phyloP scores from a whole-genome alignment of 192 early-diverging fungal species.

The Chytriomyces confervae region DNA sequence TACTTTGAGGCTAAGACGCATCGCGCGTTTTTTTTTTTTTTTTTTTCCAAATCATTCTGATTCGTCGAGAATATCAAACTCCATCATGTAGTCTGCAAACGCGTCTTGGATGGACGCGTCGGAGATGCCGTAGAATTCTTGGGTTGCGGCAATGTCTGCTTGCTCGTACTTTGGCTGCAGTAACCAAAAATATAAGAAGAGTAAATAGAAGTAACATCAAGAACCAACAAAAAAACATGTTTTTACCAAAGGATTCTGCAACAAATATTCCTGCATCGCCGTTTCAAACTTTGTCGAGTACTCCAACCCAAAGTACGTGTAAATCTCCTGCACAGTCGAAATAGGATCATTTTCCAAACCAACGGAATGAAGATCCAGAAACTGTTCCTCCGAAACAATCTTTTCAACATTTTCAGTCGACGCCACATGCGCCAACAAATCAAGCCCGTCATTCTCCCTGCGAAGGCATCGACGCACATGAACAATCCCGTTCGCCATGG shows the following conservation, averaged over 20 bases:
- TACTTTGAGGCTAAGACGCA: too few species aligned
- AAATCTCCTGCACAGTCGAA: background rate
- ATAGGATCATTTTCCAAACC: background rate
- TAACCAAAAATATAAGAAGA: background rate
- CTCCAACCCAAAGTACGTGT: background rate
- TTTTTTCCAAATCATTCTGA: background rate
- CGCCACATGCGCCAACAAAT: background rate
- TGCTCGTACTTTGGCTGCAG: background rate
- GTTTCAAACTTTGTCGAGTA: background rate
- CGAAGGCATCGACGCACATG: background rate
- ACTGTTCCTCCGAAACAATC: background rate
- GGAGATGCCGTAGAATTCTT: background rate
- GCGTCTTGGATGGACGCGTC: background rate
- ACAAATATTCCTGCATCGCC: constrained; percentile 13
- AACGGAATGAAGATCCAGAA: background rate
- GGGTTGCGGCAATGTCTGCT: background rate
- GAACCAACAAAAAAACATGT: background rate
- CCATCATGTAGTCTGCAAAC: background rate
- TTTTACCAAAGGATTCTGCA: background rate
- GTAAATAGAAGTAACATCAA: background rate
- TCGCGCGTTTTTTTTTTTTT: too few species aligned
- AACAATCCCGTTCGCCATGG: background rate
- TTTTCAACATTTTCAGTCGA: background rate
- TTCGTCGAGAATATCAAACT: background rate
- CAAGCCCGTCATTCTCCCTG: background rate